Evolutionary conservation across 306 rosid genomes (phyloP), one percentile per base, ranked within the genome.

Genomic region (Gastrolobium bilobum): DNA sequence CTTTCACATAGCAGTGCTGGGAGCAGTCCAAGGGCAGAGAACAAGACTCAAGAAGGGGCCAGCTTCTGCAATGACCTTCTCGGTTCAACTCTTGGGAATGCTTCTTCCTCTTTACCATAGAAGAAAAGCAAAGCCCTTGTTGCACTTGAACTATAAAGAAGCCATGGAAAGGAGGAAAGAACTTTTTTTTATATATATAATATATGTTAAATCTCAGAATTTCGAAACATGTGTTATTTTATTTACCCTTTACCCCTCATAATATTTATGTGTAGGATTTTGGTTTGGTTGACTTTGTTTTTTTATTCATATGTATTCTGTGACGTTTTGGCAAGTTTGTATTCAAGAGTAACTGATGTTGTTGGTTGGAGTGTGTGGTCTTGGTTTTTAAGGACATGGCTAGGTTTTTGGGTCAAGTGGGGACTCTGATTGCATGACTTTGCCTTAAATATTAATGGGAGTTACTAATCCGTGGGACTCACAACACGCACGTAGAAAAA

Each of bases 1-100:
- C 87, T 90, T 35, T 91, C 98, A 0, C 92, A 92, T 81, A 91
- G 99, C 88, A 96, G 98, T 43, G 89, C 96, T 11, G 99, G 97
- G 29, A 93, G 98, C 76, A 91, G 97, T 83, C 99, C 99, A 3
- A 82, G 97, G 57, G 89, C 97, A 2, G 97, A 92, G 62, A 88
- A 86, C 43, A 92, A 71, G 37, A 81, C 83, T 4, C 88, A 79
- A 71, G 92, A 89, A 79, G 94, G 93, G n/a, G 88, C 82, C 6
- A 87, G 89, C 85, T 83, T 83, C 62, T 90, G 96, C 87, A 91
- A 85, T 68, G 91, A 87, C 64, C 93, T 87, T 10, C 87, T 87
- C 29, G 87, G 91, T 7, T 79, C 92, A 50, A 77, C 84, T 71
- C 77, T 81, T 40, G 84, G 77, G 39, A 81, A 77, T 68, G 61